A percentile compares a stretch with the other conserved stretches of the same genome.
Conservation (phyloP, 805 yeast species). For the Zygosaccharomyces kombuchaensis region DNA sequence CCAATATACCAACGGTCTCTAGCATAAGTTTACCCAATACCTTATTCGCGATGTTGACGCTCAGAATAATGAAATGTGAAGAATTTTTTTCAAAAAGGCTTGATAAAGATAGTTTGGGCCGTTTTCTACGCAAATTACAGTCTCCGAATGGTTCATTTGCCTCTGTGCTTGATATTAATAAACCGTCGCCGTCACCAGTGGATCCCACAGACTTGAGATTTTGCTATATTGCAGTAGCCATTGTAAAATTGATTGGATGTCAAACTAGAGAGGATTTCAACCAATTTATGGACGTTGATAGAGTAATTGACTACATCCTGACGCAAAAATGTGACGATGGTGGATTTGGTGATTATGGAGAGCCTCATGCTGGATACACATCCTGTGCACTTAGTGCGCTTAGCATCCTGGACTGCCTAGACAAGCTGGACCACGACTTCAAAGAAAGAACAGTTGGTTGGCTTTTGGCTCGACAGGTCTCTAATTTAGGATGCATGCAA, state of each 20-base stretch:
- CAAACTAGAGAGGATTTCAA: conserved; percentile 21
- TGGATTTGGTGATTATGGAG: conserved; percentile 61
- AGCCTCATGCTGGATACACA: conserved; percentile 83
- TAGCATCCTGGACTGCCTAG: conserved; percentile 36
- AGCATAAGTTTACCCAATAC: conserved; percentile 70
- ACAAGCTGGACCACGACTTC: conserved; percentile 16
- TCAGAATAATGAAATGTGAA: conserved; percentile 48
- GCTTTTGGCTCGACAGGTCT: conserved; percentile 59
- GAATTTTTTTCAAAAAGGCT: conserved; percentile 37
- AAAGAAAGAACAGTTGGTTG: conserved; percentile 48
- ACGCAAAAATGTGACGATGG: conserved; percentile 50
- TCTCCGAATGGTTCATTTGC: conserved; percentile 54
- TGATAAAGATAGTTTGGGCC: conserved; percentile 43
- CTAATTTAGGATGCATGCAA: conserved; percentile 20
- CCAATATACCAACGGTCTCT: conserved; percentile 13
- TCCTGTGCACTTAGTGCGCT: conserved; percentile 76
- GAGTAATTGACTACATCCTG: conserved; percentile 39
- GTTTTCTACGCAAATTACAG: conserved; percentile 60
- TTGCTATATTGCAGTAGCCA: conserved; percentile 67
- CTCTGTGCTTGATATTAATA: conserved; percentile 36
- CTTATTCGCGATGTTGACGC: conserved; percentile 59
- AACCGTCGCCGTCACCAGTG: conserved; percentile 32
- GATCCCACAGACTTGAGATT: conserved; percentile 72
- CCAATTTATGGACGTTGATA: conserved; percentile 41
- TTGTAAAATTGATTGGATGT: conserved; percentile 46